These are phyloP conservation scores for Chaetomium fimeti DNA, from an alignment of 495 filamentous ascomycete species.

Conservation along the genomic window DNA sequence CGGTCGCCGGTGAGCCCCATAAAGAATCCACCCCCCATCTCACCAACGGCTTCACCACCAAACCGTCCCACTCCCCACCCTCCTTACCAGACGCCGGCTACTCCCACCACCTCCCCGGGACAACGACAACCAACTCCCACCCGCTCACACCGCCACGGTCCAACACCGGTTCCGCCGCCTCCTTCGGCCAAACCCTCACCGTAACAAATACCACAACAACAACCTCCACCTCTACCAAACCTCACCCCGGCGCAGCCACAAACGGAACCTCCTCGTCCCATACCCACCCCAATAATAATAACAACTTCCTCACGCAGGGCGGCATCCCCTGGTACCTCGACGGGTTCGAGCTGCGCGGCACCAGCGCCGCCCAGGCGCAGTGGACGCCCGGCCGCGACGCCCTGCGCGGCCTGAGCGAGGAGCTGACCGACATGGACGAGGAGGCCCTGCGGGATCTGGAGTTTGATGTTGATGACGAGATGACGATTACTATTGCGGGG, in stretches of 20 bases:
- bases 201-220: slow-evolving; percentile 1
- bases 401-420: slow-evolving; percentile 76
- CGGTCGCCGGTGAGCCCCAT: slow-evolving; percentile 22
- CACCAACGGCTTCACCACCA: slow-evolving; percentile 31
- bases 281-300: background rate
- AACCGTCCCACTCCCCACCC: slow-evolving; percentile 41
- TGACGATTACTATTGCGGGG: background rate
- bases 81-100: slow-evolving; percentile 36
- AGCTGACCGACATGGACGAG: slow-evolving; percentile 84
- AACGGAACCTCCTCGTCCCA: background rate
- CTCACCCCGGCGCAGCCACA: background rate
- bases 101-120: background rate
- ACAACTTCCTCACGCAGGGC: slow-evolving; percentile 56
- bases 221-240: background rate
- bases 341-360: slow-evolving; percentile 74
- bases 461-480: slow-evolving; percentile 41
- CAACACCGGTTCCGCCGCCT: slow-evolving; percentile 44
- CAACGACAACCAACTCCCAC: slow-evolving; percentile 10
- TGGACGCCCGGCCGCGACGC: slow-evolving; percentile 74
- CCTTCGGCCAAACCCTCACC: background rate
- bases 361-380: slow-evolving; percentile 50
- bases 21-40: slow-evolving; percentile 25
- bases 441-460: slow-evolving; percentile 69
- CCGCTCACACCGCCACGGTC: slow-evolving; percentile 50
- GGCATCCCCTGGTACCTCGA: slow-evolving; percentile 88